Conservation (phyloP, 2,329 filamentous ascomycete species). For the Pseudocercospora crystallina region DNA sequence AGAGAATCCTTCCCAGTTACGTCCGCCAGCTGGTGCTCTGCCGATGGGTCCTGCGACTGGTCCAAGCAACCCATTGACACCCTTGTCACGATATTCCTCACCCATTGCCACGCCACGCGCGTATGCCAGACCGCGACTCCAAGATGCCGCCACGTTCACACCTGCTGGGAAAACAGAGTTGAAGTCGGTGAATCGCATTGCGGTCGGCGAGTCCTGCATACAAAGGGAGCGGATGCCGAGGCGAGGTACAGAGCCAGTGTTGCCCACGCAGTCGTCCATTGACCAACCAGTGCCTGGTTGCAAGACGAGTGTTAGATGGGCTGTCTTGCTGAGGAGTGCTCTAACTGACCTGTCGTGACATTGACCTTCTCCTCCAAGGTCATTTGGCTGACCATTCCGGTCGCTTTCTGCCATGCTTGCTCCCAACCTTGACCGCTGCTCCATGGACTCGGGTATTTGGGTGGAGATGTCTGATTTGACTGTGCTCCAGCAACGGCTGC, state of each 20-base stretch:
- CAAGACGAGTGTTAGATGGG: background rate
- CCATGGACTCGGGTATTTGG: conserved; percentile 86
- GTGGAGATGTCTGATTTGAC: conserved; percentile 51
- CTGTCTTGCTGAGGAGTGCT: background rate
- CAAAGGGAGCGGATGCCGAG: conserved; percentile 58
- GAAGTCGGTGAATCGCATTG: conserved; percentile 75
- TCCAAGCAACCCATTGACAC: conserved; percentile 70
- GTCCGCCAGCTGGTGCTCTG: conserved; percentile 43
- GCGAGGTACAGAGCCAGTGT: conserved; percentile 54
- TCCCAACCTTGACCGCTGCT: conserved; percentile 75
- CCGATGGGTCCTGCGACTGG: conserved; percentile 75
- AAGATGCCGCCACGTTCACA: conserved; percentile 78
- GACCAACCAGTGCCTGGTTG: conserved; percentile 70
- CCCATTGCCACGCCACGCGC: conserved; percentile 72
- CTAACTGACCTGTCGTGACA: conserved; percentile 24
- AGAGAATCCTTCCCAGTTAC: conserved; percentile 54
- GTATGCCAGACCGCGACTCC: conserved; percentile 69
- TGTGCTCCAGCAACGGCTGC: conserved; percentile 30
- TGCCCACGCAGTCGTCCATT: conserved; percentile 72
- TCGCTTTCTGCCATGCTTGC: conserved; percentile 72
- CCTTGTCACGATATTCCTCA: conserved; percentile 71
- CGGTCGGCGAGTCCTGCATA: conserved; percentile 80
- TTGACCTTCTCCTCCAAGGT: conserved; percentile 90
- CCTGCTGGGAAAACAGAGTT: conserved; percentile 78
- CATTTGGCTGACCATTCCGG: conserved; percentile 75